Evolutionary conservation across 2,329 filamentous ascomycete genomes (phyloP).

Genomic region (Berkeleyomyces basicola): DNA sequence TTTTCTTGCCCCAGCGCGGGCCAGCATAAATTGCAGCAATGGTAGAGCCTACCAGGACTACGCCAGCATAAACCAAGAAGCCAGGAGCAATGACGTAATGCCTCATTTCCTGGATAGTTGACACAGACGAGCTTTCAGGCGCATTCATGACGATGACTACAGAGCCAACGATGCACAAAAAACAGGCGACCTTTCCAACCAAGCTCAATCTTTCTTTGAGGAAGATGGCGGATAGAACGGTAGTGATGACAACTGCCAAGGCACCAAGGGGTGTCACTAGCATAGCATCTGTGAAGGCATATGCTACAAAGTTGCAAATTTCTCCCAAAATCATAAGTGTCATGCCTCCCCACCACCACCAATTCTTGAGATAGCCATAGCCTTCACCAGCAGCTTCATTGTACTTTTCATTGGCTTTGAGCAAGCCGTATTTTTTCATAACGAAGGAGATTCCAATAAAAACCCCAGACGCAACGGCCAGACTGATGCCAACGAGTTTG

Average conservation of each 20-base stretch:
- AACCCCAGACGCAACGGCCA: conserved; percentile 72
- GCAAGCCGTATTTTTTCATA: conserved; percentile 78
- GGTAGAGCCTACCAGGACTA: conserved; percentile 57
- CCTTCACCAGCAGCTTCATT: conserved; percentile 90
- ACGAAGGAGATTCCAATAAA: conserved; percentile 96
- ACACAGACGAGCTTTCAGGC: conserved; percentile 67
- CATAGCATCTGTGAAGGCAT: conserved; percentile 92
- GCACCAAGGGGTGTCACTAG: conserved; percentile 85
- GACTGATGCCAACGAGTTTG: conserved; percentile 71
- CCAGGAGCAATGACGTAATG: conserved; percentile 69
- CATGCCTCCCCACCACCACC: conserved; percentile 93
- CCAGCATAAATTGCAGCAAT: conserved; percentile 66
- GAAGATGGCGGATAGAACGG: conserved; percentile 82
- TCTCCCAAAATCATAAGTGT: conserved; percentile 92
- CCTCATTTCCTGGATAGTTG: conserved; percentile 85
- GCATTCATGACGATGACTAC: conserved; percentile 92
- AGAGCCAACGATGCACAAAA: conserved; percentile 84
- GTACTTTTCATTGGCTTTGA: conserved; percentile 91
- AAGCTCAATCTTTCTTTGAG: conserved; percentile 90
- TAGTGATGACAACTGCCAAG: conserved; percentile 80
- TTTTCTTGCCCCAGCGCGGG: conserved; percentile 84
- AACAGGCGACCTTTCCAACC: conserved; percentile 90
- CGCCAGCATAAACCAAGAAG: conserved; percentile 69
- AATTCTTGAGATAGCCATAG: conserved; percentile 92
- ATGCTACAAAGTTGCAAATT: conserved; percentile 92